Evolutionary conservation across 1,284 basidiomycete genomes (phyloP), one percentile per base, ranked within the genome.

Genomic region (Ustilago vetiveriae): DNA sequence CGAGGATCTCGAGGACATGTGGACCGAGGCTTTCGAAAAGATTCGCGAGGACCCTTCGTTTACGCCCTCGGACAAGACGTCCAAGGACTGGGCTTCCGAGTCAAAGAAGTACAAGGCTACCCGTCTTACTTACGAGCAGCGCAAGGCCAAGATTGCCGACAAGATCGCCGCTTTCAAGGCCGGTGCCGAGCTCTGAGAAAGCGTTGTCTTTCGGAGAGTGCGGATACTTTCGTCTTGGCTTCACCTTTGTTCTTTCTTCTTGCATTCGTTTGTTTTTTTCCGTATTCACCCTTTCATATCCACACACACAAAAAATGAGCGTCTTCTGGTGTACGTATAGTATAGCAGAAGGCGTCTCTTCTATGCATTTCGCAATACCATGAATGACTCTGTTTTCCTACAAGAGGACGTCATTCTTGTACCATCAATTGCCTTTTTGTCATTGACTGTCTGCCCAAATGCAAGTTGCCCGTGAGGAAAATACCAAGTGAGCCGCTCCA

Each of bases 1-100:
- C 3, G 96, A 95, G 75, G 95, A 98, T 82, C 93, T 98, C 4
- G 94, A 98, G 85, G 96, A 98, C 83, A 90, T 98, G 76, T 98
- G 91, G 86, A 88, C 88, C 54, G 90, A 89, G 77, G 93, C 92
- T 2, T 83, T 83, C 75, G 79, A 80, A 56, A 91, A 92, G 68
- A 99, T 98, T 84, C 92, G 96, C 72, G 94, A 95, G 83, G 90
- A 97, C 84, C 95, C 96, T 49, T 83, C 85, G 16, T 95, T 94
- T 89, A 89, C 90, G 84, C 89, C 93, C 46, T 90, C 92, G 41
- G 92, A 96, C 74, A 98, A 98, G 87, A 69, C 89, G 7, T 33
- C 6, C 32, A 89, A 88, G 82, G 90, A 98, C 59, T 98, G 94
- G 94, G 92, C 90, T 82, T 86, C 90, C 37, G 94, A 97, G 84